Percentiles rank a stretch among this genome's conserved stretches.
Evolutionary conservation across 164 flowering plant genomes (phyloP).

Genomic region (Malania oleifera): DNA sequence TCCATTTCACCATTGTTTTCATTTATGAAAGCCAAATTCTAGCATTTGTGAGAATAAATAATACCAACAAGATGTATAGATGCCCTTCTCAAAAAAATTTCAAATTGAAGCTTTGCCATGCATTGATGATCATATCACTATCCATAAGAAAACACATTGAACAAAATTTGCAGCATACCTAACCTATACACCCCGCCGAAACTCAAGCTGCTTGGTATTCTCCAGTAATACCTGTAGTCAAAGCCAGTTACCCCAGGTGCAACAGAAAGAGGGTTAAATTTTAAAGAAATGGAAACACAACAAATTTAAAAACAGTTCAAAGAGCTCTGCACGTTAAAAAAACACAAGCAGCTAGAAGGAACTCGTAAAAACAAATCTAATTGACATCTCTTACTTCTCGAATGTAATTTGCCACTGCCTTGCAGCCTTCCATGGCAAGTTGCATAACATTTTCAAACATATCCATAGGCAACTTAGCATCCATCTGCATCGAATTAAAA

Average conservation of each 20-base stretch:
- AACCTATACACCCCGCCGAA: conserved; percentile 49
- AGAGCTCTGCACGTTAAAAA: background rate
- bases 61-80: too few species aligned
- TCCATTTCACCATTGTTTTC: too few species aligned
- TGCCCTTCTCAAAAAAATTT: too few species aligned
- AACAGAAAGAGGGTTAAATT: too few species aligned
- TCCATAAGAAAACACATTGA: too few species aligned
- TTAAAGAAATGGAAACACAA: background rate
- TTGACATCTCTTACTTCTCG: conserved; percentile 52
- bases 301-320: background rate
- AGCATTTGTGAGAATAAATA: too few species aligned
- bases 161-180: too few species aligned
- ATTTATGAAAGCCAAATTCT: too few species aligned
- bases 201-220: conserved; percentile 74
- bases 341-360: background rate
- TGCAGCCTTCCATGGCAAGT: conserved; percentile 91
- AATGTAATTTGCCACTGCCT: conserved; percentile 75
- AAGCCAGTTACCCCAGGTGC: conserved; percentile 1
- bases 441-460: conserved; percentile 83
- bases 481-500: conserved; percentile 54
- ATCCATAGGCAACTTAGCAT: conserved; percentile 76
- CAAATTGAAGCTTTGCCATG: too few species aligned
- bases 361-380: background rate
- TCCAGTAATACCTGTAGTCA: conserved; percentile 56
- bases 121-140: too few species aligned